Conservation (phyloP, 1,284 basidiomycete species). For the Anthracocystis panici-leucophaei region DNA sequence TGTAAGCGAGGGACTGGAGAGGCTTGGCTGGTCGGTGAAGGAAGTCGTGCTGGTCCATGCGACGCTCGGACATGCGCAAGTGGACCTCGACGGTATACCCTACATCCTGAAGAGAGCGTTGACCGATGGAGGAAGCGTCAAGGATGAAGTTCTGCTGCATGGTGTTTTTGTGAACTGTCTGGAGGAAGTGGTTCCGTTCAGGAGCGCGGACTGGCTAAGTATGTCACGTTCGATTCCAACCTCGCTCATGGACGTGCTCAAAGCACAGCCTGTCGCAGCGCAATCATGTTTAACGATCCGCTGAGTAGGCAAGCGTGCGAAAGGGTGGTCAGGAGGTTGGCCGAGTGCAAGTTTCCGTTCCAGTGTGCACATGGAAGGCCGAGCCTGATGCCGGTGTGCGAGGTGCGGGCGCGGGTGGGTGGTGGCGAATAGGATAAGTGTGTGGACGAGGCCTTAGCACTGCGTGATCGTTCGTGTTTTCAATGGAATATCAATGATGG, state of each 20-base stretch:
- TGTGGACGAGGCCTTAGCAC: no score
- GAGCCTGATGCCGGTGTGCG: constrained; percentile 35
- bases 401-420: neutral
- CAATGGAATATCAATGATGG: no score
- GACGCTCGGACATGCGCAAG: constrained; percentile 30
- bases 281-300: constrained; percentile 84
- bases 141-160: constrained; percentile 11
- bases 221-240: constrained; percentile 14
- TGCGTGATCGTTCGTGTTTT: no score
- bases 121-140: constrained; percentile 21
- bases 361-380: constrained; percentile 87
- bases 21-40: constrained; percentile 25
- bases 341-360: constrained; percentile 83
- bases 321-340: constrained; percentile 77
- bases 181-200: neutral
- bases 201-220: constrained; percentile 10
- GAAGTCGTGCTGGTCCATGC: constrained; percentile 19
- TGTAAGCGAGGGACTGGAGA: neutral
- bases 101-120: constrained; percentile 21
- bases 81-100: constrained; percentile 29
- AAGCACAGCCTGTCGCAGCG: constrained; percentile 38
- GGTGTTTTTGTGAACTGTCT: constrained; percentile 15
- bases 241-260: constrained; percentile 23
- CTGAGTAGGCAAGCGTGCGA: constrained; percentile 79
- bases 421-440: neutral